Evolutionary conservation across 768 basidiomycete species (phyloP), one percentile per base, ranked within the genome.

Genomic region (Thelephora ganbajun): DNA sequence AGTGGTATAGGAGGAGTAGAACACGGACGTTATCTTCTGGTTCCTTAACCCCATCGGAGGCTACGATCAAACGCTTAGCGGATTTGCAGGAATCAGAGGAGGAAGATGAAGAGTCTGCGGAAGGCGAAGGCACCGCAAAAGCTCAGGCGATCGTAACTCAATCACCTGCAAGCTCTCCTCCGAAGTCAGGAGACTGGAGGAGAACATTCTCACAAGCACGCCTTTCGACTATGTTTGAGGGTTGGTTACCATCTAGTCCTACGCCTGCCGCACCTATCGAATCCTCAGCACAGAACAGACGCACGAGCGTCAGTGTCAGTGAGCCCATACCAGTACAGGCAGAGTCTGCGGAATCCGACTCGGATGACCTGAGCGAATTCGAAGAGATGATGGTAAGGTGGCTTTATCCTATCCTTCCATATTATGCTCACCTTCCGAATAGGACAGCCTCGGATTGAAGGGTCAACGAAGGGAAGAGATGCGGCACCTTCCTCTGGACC

Each of bases 381-480:
- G 39, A 41, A 9, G 39, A n/a, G 39, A 41, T 41, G 65, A 64
- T 14, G 49, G 53, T 37, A 53, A 59, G 18, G 48, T 51, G 1
- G 48, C 22, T 7, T 66, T 67, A 26, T 86, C 88, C 50, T 87
- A 1, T 47, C 23, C 13, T 2, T 39, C 34, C 18, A 20, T 22
- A 18, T 39, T 35, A 22, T 20, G 48, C 19, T 47, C 36, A 50
- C 16, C 30, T 53, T 44, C 45, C 39, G 36, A 36, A n/a, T 48
- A 91, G 89, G 76, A 85, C 51, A 73, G 80, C 11, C 60, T 91
- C 16, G 83, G 77, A 7, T 54, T 91, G 49, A 86, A 83, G 59
- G 83, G 77, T n/a, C 72, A 75, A 1, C 75, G 76, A 52, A 74
- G 83, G 35, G 65, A 64, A 2, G 71, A 68, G 1, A 82, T 91